Percentiles rank a stretch among this genome's conserved stretches.
Conservation (phyloP, 148 eudicot genomes). For the Diospyros lotus region DNA sequence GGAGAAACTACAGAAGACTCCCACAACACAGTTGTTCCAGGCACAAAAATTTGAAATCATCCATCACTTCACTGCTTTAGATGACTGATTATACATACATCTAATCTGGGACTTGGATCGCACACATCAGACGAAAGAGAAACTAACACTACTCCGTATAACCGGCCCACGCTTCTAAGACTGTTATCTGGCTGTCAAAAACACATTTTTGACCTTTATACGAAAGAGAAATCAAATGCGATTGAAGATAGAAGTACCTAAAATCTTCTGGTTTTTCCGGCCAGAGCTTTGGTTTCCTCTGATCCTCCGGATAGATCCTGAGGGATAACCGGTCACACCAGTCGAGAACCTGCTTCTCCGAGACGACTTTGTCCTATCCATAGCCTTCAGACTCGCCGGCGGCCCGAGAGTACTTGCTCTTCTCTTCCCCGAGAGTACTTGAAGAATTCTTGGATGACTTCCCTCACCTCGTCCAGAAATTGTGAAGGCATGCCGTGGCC, state of each 20-base stretch:
- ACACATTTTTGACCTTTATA: too few species aligned
- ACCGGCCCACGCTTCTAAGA: too few species aligned
- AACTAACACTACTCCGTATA: too few species aligned
- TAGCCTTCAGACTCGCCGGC: conserved; percentile 30
- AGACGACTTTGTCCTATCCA: conserved; percentile 10
- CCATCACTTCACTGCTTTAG: too few species aligned
- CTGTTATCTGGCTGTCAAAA: too few species aligned
- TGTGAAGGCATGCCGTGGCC: conserved; percentile 43
- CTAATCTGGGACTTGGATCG: too few species aligned
- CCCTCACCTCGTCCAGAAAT: conserved; percentile 27
- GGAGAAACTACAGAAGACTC: too few species aligned
- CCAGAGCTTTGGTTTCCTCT: conserved; percentile 35
- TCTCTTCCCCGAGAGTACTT: conserved; percentile 38
- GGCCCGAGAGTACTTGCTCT: conserved; percentile 23
- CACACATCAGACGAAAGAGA: too few species aligned
- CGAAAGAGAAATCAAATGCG: too few species aligned
- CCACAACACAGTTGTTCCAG: not conserved
- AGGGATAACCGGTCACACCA: conserved; percentile 35
- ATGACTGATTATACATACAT: too few species aligned
- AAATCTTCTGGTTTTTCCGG: conserved; percentile 32
- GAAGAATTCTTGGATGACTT: conserved; percentile 31
- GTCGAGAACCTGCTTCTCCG: conserved; percentile 23
- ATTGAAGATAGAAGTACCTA: conserved; percentile 17
- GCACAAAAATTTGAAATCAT: too few species aligned
- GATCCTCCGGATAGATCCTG: conserved; percentile 31